Base-by-base conservation (phyloP, 768 basidiomycete species). In the Candolleomyces eurysporus region DNA sequence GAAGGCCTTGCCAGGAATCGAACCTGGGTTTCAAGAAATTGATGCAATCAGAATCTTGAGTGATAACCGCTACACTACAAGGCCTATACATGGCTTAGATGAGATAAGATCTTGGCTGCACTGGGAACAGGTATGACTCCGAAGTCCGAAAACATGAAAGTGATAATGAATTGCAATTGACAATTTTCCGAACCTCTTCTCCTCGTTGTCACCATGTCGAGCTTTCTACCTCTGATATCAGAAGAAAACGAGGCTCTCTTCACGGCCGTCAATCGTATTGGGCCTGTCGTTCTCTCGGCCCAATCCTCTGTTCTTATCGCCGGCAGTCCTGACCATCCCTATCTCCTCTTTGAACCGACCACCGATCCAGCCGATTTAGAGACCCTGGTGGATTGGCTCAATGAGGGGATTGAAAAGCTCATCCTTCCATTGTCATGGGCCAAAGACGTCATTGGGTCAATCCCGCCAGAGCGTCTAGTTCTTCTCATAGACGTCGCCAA, bases 371-470 rank as follows among this genome's bases (percentile, higher is more conserved):
- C 79, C 48, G 76, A 82, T 54, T 57, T 81, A n/a, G 87, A 89
- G 58, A 76, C 83, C 22, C 78, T 87, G 66, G 77, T 85, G 60
- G 74, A 83, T 21, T 83, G 79, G 78, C 84, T 99, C 32, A 92
- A 98, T 73, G 76, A 77, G 21, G 94, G 96, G 22, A 85, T 88
- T 2, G 83, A 88, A 66, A 95, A 92, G 73, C 80, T 94, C 68
- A 86, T 97, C 43, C 80, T 94, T 0, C 82, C 88, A 19, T 80
- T 86, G 48, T 73, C 84, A n/a, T 80, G 80, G 67, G 89, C 83
- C 32, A 87, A 85, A 70, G 84, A 84, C 53, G 78, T 91, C 50
- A 84, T 90, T 49, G 86, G 82, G n/a, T 64, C 77, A 31, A 75
- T 96, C 31, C 90, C 92, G 3, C 73, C 86, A 3, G 82, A 90